phyloP scores from a whole-genome alignment of 345 rosid species.

The Geranium rotundifolium region DNA sequence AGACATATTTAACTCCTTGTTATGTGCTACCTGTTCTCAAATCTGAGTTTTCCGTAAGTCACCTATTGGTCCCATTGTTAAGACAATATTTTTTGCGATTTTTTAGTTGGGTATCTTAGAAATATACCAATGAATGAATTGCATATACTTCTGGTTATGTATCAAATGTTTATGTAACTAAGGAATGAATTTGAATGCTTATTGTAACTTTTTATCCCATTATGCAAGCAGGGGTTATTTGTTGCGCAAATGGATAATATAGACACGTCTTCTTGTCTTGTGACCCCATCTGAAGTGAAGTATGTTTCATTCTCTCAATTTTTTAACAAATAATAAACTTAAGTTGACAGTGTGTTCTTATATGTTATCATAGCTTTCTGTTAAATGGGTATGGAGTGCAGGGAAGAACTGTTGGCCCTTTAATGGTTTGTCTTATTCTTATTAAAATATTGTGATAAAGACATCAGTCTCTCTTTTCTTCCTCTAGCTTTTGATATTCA shows the following conservation, averaged over 20 bases:
- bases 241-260: slow-evolving; percentile 5
- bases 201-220: not conserved
- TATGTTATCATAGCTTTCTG: slow-evolving; percentile 8
- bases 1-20: too few relatives aligned
- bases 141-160: too few relatives aligned
- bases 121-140: too few relatives aligned
- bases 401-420: slow-evolving; percentile 3
- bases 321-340: not conserved
- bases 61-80: too few relatives aligned
- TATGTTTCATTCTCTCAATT: not conserved
- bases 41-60: too few relatives aligned
- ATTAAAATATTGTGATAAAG: not conserved
- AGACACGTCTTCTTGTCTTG: slow-evolving; percentile 8
- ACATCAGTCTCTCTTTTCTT: not conserved
- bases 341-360: not conserved
- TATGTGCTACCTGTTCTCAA: too few relatives aligned
- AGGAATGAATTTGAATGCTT: not conserved
- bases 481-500: too few relatives aligned
- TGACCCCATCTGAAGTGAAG: slow-evolving; percentile 8
- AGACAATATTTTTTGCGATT: too few relatives aligned
- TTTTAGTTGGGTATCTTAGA: too few relatives aligned
- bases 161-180: too few relatives aligned
- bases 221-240: slow-evolving; percentile 4
- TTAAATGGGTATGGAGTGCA: slow-evolving; percentile 11
- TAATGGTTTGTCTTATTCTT: slow-evolving; percentile 6